phyloP scores from a whole-genome alignment of 2,329 filamentous ascomycete genomes.

The Pseudogymnoascus sp. region DNA sequence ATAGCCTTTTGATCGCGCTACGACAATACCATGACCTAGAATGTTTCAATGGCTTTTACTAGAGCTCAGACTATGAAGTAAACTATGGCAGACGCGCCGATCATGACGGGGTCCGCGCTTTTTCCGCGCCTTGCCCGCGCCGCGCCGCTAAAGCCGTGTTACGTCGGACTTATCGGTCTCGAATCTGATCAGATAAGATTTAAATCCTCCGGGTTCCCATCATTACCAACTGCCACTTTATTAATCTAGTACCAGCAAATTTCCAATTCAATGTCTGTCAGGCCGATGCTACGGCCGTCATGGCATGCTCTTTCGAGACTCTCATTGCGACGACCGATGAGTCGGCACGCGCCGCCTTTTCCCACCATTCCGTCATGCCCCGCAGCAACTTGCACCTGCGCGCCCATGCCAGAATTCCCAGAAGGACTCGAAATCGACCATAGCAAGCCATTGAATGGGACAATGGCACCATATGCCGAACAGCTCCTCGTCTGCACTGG shows the following conservation, averaged over 20 bases:
- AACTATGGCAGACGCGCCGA: neutral
- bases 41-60: neutral
- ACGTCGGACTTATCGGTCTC: neutral
- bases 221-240: neutral
- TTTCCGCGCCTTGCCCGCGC: neutral
- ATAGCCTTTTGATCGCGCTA: constrained; percentile 30
- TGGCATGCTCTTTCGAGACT: constrained; percentile 18
- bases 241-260: neutral
- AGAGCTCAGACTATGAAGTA: neutral
- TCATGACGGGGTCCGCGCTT: neutral
- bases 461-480: constrained; percentile 69
- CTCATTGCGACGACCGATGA: constrained; percentile 14
- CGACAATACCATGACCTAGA: neutral
- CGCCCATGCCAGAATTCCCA: constrained; percentile 55
- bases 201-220: neutral
- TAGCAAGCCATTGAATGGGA: constrained; percentile 60
- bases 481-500: constrained; percentile 81
- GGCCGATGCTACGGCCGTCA: constrained; percentile 19
- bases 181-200: constrained; percentile 2
- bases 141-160: neutral
- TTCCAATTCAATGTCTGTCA: constrained; percentile 6
- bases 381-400: constrained; percentile 66
- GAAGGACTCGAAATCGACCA: constrained; percentile 66
- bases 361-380: constrained; percentile 48
- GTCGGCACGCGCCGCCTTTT: constrained; percentile 16